Conservation (phyloP, 768 basidiomycete species). For the Phanerochaete carnosa region DNA sequence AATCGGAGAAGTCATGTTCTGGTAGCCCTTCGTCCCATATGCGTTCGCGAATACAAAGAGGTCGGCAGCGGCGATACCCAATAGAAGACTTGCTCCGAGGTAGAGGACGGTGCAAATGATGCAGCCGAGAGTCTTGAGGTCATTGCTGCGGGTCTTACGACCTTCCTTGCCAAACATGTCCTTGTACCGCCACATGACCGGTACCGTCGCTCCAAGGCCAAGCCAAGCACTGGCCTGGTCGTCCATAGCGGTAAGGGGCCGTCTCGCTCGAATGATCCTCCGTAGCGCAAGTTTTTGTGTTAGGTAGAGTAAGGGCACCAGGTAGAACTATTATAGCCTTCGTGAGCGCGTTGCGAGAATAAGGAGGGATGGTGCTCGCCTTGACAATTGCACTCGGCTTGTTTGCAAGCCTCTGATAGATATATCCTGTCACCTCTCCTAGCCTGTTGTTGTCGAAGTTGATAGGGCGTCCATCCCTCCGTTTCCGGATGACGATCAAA, state of each 20-base stretch:
- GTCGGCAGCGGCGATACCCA: not conserved
- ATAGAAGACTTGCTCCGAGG: not conserved
- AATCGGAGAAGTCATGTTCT: not conserved
- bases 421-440: not conserved
- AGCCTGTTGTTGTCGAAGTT: not conserved
- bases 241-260: slow-evolving; percentile 7
- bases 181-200: not conserved
- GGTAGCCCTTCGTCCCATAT: not conserved
- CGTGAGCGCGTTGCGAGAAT: not conserved
- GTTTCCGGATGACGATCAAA: not conserved
- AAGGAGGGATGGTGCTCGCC: not conserved
- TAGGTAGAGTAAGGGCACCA: not conserved
- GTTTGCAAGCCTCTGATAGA: not conserved
- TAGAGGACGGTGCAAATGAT: not conserved
- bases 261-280: not conserved
- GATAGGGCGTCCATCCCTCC: not conserved
- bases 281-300: slow-evolving; percentile 9
- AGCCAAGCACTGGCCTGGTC: slow-evolving; percentile 13
- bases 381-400: not conserved
- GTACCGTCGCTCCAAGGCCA: slow-evolving; percentile 5
- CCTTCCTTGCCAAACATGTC: not conserved
- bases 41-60: not conserved
- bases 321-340: not conserved
- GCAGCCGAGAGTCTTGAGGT: not conserved
- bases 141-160: not conserved